Percentiles rank a stretch among this genome's conserved stretches.
Conservation (phyloP, 371 early-diverging fungal genomes). For the Antonospora locustae region DNA sequence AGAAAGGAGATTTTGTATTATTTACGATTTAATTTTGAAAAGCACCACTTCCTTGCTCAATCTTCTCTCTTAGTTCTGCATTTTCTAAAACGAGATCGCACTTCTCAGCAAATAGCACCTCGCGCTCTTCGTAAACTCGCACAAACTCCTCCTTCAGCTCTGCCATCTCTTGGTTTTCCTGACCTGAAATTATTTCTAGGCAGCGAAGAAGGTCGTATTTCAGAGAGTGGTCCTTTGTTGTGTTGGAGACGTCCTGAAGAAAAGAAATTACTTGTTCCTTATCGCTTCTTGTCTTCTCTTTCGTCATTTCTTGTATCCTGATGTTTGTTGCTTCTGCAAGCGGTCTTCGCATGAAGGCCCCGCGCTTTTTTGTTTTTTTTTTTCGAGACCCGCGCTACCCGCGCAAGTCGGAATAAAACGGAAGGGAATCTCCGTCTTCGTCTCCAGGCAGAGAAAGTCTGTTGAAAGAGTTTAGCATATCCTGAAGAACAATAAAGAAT, state of each 20-base stretch:
- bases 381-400: too few relatives aligned
- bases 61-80: constrained; percentile 31
- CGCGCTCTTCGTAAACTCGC: constrained; percentile 46
- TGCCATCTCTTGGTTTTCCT: constrained; percentile 50
- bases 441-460: too few relatives aligned
- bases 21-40: background rate
- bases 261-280: constrained; percentile 39
- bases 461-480: constrained; percentile 7
- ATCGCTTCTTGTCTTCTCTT: constrained; percentile 23
- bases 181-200: constrained; percentile 53
- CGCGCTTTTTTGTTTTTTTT: too few relatives aligned
- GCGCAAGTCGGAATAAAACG: too few relatives aligned
- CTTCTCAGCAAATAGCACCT: constrained; percentile 42
- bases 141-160: constrained; percentile 48
- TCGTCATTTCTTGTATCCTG: constrained; percentile 14
- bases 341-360: constrained; percentile 35
- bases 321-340: constrained; percentile 51
- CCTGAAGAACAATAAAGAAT: background rate
- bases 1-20: too few relatives aligned
- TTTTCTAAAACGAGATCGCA: constrained; percentile 28
- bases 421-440: too few relatives aligned
- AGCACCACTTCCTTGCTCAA: background rate
- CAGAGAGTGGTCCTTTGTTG: constrained; percentile 47
- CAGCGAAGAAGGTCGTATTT: constrained; percentile 53
- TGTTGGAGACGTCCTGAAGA: constrained; percentile 20